Base-by-base conservation (phyloP, 371 early-diverging fungal genomes). In the Zopfochytrium polystomum region DNA sequence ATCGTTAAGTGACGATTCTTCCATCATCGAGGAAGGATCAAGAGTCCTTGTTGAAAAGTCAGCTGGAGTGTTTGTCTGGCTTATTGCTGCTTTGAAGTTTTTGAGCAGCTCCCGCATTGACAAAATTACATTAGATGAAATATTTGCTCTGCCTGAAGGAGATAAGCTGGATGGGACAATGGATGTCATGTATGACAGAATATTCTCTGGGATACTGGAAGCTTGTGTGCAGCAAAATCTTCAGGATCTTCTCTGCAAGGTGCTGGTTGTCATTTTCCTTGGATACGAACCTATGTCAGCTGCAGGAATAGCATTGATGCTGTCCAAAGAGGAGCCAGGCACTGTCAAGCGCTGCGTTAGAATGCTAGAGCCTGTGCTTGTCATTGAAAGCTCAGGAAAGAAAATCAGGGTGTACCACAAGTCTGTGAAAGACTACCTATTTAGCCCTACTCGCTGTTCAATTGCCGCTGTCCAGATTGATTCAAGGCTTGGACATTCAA, bases 401-500 rank as follows among this genome's bases (percentile, higher is more conserved):
- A 58, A 50, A 46, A 38, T 65, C 15, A 11, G 65, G n/a, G 44
- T 65, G 6, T 50, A 30, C n/a, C n/a, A n/a, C n/a, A n/a, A n/a
- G n/a, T n/a, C n/a, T n/a, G n/a, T n/a, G n/a, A n/a, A n/a, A n/a
- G 65, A 65, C 48, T 60, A 60, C 58, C 27, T 65, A 20, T 59
- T 30, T 15, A 47, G 55, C 30, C 43, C 62, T 2, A 47, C 62
- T 5, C 42, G 38, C 13, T 57, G 62, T 38, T 55, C 27, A 25
- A 23, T 49, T 7, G 7, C 9, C n/a, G 11, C 9, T 13, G 13
- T 6, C 56, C 20, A 25, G 48, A 55, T 27, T 11, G 46, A 20
- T 35, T 15, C 29, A 27, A 30, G 15, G 52, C 52, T 27, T 9
- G 30, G 30, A 52, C 52, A 30, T 22, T 32, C 15, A 26, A 30